Conservation (phyloP, 805 yeast species). For the Lachancea dasiensis region DNA sequence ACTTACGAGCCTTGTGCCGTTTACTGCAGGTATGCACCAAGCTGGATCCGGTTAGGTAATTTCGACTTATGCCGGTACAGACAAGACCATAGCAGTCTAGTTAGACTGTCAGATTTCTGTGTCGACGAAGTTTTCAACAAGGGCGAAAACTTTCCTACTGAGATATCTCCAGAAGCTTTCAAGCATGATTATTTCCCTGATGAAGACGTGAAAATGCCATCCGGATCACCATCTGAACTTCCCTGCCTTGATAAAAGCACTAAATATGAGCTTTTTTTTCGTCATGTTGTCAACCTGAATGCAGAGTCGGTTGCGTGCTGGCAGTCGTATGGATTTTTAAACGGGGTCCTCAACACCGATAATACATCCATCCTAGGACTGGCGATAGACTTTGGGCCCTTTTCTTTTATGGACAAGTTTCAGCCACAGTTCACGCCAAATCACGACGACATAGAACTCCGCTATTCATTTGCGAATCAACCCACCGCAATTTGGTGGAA, state of each 20-base stretch:
- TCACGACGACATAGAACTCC: conserved; percentile 65
- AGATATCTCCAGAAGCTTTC: conserved; percentile 21
- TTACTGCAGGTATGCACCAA: conserved; percentile 74
- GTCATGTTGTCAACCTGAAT: conserved; percentile 65
- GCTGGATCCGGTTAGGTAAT: conserved; percentile 84
- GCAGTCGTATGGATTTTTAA: conserved; percentile 89
- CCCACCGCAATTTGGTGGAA: conserved; percentile 95
- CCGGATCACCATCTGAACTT: conserved; percentile 10
- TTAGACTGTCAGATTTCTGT: conserved; percentile 63
- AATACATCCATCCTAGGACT: conserved; percentile 87
- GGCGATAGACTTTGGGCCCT: conserved; percentile 92
- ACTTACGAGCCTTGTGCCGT: conserved; percentile 74
- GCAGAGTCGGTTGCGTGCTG: conserved; percentile 75
- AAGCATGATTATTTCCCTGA: conserved; percentile 22
- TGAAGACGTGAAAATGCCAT: conserved; percentile 8
- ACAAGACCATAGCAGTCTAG: conserved; percentile 58
- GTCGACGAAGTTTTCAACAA: conserved; percentile 54
- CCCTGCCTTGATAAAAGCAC: conserved; percentile 36
- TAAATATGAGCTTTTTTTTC: conserved; percentile 63
- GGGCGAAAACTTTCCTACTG: conserved; percentile 28
- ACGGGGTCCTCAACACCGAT: conserved; percentile 93
- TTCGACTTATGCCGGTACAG: conserved; percentile 78
- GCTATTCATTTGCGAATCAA: conserved; percentile 79
- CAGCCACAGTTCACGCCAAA: conserved; percentile 83
- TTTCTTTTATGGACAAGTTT: conserved; percentile 80